Base-by-base conservation (phyloP, 345 rosid species). In the Eucalyptus microcorys region DNA sequence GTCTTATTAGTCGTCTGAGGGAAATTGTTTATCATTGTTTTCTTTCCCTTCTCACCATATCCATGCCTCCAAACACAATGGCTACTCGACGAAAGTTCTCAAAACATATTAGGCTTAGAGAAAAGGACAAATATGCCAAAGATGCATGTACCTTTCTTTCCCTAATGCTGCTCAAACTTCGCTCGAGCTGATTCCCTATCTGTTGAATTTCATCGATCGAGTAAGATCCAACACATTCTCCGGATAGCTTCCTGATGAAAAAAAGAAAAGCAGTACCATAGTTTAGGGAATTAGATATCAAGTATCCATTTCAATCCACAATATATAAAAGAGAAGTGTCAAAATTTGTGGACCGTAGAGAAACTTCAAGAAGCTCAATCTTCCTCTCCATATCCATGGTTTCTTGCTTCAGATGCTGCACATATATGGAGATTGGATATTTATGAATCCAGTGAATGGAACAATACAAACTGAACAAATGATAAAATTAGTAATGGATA, bases 351-450 rank as follows among this genome's bases (percentile, higher is more conserved):
- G 64, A 96, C 97, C 94, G 91, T 86, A 92, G 83, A 87, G 91
- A 90, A 89, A 88, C 91, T 89, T 95, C 91, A 90, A 95, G 93
- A 26, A 88, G 80, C 92, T 94, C 97, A 50, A 95, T 93, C 93
- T 90, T 92, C 92, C 90, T 89, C 47, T 87, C 89, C 95, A 94
- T 88, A 71, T 80, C 87, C 27, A 45, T 89, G 42, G 89, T 87
- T 88, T 95, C 97, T 5, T 87, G 85, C 92, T 88, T 93, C 86
- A 91, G 86, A 85, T 90, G 92, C 96, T 95, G 91, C 95, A 90
- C 49, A 19, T 64, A 13, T 2, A 55, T 30, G 50, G 66, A 89
- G 86, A 53, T 45, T 64, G 71, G 71, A 61, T 27, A 27, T 59
- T 59, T 30, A 30, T 61, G 17, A 64, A 64, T 64, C 34, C 17